Evolutionary conservation across 2,329 filamentous ascomycete genomes (phyloP), one percentile per base, ranked within the genome.

Genomic region (Alternaria ventricosa): DNA sequence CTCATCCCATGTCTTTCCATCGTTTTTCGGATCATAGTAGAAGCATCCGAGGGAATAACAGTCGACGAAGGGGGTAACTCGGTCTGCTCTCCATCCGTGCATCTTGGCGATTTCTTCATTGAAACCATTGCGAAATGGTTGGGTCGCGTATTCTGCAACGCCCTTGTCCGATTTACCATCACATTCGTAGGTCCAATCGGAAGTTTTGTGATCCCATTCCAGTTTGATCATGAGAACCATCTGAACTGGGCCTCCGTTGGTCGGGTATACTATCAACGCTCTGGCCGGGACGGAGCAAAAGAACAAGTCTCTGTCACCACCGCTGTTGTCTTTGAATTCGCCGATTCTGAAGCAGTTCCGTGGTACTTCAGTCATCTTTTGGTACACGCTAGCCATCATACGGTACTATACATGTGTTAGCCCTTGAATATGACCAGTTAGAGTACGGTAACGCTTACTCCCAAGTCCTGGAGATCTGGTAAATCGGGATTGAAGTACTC

Each of bases 241-340:
- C n/a, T 54, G 41, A 4, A 62, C 47, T 2, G 50, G 41, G 6
- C 60, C 60, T 46, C 60, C 60, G 30, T 62, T 62, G 43, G 41
- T 41, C 3, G 55, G 55, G 15, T 54, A 62, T 0, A 25, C 49
- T 5, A 62, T 43, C n/a, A 59, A 22, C 11, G 54, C 55, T 44
- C 33, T 41, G 25, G 20, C 41, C 15, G 60, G 47, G 1, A 62
- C 49, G 15, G 41, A 43, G 28, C 60, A 62, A 43, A 62, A 47
- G 6, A 15, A 22, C 36, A 58, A 51, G 36, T 41, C 10, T 25
- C 28, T 18, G 15, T 30, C 51, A 23, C 22, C 36, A 13, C 60
- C 57, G 11, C 51, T 51, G 18, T 18, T 28, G 7, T 25, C 27
- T 6, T 55, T 20, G 2, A 43, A 44, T 10, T 30, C 23, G 6